phyloP scores from a whole-genome alignment of 345 rosid species.

The Pugionium cornutum region DNA sequence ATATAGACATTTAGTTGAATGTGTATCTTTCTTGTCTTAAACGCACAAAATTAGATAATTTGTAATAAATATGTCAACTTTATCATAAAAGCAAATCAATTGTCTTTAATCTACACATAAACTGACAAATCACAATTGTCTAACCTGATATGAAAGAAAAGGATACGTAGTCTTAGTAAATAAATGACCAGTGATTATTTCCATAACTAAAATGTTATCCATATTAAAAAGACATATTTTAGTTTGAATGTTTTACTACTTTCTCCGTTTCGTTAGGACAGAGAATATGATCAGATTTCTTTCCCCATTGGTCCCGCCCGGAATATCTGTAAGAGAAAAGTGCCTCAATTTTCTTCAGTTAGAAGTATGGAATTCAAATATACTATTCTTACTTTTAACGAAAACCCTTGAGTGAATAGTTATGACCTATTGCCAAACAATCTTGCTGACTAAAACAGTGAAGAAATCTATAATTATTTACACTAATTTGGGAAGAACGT shows the following conservation, averaged over 20 bases:
- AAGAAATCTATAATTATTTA: neutral
- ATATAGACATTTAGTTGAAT: constrained; percentile 8
- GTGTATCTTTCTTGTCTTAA: constrained; percentile 31
- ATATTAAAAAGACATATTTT: neutral
- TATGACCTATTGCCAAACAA: neutral
- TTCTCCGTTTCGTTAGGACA: constrained; percentile 17
- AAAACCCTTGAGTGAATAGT: neutral
- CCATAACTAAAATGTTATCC: neutral
- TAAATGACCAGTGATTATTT: neutral
- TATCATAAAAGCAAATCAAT: neutral
- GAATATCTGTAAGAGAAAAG: constrained; percentile 29
- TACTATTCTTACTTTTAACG: neutral
- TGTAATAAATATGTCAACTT: constrained; percentile 21
- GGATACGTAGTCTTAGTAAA: constrained; percentile 4
- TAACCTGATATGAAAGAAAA: constrained; percentile 14
- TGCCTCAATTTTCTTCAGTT: constrained; percentile 32
- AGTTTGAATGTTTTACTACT: neutral
- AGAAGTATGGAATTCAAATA: constrained; percentile 36
- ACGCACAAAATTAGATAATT: constrained; percentile 26
- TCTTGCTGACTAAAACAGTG: neutral
- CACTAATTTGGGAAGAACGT: neutral
- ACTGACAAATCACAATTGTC: constrained; percentile 19
- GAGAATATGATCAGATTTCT: constrained; percentile 30
- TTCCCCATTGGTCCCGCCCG: constrained; percentile 27
- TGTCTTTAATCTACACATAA: constrained; percentile 14